A percentile compares a stretch with the other conserved stretches of the same genome.
phyloP scores from a whole-genome alignment of 441 rosid genomes.

The Manihot esculenta region DNA sequence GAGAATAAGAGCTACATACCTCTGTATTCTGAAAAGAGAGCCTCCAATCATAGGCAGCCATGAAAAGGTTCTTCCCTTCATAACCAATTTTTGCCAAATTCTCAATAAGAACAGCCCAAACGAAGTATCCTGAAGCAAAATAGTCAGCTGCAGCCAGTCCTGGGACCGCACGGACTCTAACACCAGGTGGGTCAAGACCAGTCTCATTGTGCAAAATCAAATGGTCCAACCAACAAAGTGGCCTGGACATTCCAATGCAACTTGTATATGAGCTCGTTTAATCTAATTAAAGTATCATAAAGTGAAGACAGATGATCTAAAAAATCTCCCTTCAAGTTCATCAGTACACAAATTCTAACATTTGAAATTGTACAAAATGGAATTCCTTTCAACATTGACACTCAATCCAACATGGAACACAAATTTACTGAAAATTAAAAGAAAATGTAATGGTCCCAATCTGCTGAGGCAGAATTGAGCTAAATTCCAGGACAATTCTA shows the following conservation, averaged over 20 bases:
- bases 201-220: conserved; percentile 59
- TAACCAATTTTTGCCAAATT: conserved; percentile 71
- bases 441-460: neutral
- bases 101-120: conserved; percentile 66
- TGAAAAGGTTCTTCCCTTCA: conserved; percentile 60
- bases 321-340: neutral
- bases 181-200: conserved; percentile 67
- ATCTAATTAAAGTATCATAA: neutral
- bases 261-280: neutral
- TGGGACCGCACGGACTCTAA: conserved; percentile 52
- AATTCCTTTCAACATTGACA: neutral
- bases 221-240: conserved; percentile 68
- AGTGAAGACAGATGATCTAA: neutral
- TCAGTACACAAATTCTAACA: neutral
- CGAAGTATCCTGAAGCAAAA: conserved; percentile 57
- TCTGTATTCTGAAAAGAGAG: conserved; percentile 78
- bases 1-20: conserved; percentile 32
- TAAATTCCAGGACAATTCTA: neutral
- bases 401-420: neutral
- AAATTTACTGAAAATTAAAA: neutral
- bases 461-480: neutral
- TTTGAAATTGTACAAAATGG: neutral
- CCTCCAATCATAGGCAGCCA: conserved; percentile 87
- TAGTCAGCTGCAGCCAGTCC: conserved; percentile 60
- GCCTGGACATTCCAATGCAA: conserved; percentile 35